A percentile compares a stretch with the other conserved stretches of the same genome.
phyloP scores from a whole-genome alignment of 352 stramenopile genomes.

The Globisporangium splendens region DNA sequence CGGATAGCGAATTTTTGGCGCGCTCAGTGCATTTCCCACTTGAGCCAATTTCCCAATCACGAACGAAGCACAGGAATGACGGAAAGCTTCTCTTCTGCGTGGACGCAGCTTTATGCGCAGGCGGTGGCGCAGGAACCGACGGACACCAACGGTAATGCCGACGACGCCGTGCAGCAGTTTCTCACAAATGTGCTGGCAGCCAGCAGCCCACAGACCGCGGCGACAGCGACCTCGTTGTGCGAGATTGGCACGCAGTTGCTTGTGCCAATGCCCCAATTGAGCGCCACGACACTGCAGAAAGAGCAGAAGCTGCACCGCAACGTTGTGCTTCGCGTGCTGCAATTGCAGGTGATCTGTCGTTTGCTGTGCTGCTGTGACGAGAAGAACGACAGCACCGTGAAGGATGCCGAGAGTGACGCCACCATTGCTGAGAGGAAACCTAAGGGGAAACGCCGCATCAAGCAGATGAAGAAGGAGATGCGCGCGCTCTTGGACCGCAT shows the following conservation, averaged over 20 bases:
- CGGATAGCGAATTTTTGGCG: neutral
- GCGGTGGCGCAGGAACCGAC: neutral
- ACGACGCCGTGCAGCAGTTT: conserved; percentile 7
- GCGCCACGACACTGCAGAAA: conserved; percentile 18
- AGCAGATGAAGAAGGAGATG: conserved; percentile 53
- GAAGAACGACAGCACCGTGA: conserved; percentile 27
- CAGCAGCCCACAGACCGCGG: neutral
- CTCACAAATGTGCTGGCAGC: conserved; percentile 6
- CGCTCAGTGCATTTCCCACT: too few relatives aligned
- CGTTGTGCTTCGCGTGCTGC: conserved; percentile 48
- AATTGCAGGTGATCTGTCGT: conserved; percentile 65
- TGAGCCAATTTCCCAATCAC: neutral
- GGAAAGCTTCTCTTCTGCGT: neutral
- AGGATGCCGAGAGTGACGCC: conserved; percentile 16
- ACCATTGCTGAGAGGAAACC: too few relatives aligned
- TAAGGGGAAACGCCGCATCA: conserved; percentile 1
- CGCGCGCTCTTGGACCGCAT: conserved; percentile 65
- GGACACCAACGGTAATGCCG: neutral
- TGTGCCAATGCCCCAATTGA: conserved; percentile 26
- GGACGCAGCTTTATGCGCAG: conserved; percentile 14
- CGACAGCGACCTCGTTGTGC: conserved; percentile 9
- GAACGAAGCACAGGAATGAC: neutral
- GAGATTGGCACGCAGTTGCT: conserved; percentile 20
- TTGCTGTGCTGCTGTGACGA: conserved; percentile 36
- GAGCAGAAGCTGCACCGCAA: conserved; percentile 20